These are phyloP conservation scores for Zoysia matrella DNA, from an alignment of 202 grass and related monocot genomes.

Conservation along the genomic window DNA sequence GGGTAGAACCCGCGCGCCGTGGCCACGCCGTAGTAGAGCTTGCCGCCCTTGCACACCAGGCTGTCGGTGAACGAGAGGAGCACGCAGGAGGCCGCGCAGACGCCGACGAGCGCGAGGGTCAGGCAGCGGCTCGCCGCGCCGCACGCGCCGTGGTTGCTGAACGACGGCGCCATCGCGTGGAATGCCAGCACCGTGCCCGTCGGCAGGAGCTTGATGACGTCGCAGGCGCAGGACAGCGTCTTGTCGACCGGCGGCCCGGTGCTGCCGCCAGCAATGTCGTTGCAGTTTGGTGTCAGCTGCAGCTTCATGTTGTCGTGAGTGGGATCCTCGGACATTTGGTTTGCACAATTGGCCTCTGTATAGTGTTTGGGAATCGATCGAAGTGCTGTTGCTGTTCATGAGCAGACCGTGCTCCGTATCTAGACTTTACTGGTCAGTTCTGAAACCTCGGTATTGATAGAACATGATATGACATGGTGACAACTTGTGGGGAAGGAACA, in stretches of 20 bases:
- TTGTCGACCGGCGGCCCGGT: slow-evolving; percentile 11
- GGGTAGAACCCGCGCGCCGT: slow-evolving; percentile 40
- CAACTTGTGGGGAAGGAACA: not conserved
- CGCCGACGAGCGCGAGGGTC: slow-evolving; percentile 30
- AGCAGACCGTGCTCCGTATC: not conserved
- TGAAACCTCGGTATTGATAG: no score
- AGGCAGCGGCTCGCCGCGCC: slow-evolving; percentile 28
- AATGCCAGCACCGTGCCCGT: slow-evolving; percentile 56
- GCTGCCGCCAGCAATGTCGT: not conserved
- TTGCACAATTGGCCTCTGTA: not conserved
- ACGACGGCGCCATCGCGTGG: slow-evolving; percentile 47
- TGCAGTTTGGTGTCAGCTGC: not conserved
- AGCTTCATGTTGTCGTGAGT: slow-evolving; percentile 9
- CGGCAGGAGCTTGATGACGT: slow-evolving; percentile 53
- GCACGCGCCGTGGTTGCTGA: slow-evolving; percentile 52
- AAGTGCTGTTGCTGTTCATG: not conserved
- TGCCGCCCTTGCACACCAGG: slow-evolving; percentile 30
- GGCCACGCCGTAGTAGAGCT: slow-evolving; percentile 50
- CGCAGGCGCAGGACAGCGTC: slow-evolving; percentile 20
- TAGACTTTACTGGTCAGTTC: not conserved
- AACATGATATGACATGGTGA: not conserved
- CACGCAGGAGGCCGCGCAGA: slow-evolving; percentile 41
- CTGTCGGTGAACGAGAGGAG: slow-evolving; percentile 63
- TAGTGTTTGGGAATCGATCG: no score
- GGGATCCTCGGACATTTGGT: not conserved